These are phyloP conservation scores for Penicilliopsis zonata DNA, from an alignment of 495 filamentous ascomycete genomes.

Conservation along the genomic window DNA sequence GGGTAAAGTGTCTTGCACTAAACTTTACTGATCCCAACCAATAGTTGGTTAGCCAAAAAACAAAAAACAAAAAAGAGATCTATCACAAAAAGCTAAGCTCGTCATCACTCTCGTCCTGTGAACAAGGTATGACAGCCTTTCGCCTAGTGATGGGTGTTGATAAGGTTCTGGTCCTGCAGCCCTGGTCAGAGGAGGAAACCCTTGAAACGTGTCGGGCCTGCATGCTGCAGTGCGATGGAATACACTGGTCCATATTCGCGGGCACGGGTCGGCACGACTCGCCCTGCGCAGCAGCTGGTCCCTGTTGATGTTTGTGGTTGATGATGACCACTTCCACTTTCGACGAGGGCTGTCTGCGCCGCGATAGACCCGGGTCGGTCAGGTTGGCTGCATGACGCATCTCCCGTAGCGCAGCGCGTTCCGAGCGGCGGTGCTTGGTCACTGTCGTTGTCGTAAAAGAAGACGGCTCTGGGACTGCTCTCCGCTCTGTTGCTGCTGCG, in stretches of 20 bases:
- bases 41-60: constrained; percentile 3
- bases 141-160: neutral
- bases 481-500: neutral
- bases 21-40: too few species aligned
- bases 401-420: neutral
- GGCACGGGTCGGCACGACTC: neutral
- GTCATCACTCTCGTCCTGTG: constrained; percentile 28
- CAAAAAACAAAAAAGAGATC: constrained; percentile 2
- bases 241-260: too few species aligned
- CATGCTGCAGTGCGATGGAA: too few species aligned
- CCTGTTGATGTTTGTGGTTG: constrained; percentile 13
- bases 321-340: constrained; percentile 29
- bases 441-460: neutral
- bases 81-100: constrained; percentile 31
- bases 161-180: neutral
- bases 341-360: too few species aligned
- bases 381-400: neutral
- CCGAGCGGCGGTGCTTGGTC: neutral
- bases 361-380: too few species aligned
- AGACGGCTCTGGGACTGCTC: neutral
- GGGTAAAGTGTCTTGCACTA: too few species aligned
- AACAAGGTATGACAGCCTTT: constrained; percentile 14
- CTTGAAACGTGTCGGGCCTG: too few species aligned
- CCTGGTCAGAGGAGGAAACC: too few species aligned
- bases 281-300: neutral